Base-by-base conservation (phyloP, 2,329 filamentous ascomycete species). In the Dactylellina haptotyla region DNA sequence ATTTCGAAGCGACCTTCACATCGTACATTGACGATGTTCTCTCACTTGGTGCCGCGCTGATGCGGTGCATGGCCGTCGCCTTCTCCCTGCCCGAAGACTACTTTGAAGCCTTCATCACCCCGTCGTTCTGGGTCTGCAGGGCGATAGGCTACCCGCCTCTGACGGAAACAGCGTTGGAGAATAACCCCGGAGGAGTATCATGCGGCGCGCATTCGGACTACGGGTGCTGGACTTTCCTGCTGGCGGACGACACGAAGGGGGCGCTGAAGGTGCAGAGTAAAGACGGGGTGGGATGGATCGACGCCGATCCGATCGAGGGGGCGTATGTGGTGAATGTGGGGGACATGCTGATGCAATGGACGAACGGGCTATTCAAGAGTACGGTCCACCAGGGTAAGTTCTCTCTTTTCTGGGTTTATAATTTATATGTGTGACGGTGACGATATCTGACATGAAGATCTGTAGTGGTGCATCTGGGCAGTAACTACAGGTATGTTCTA, bases 291-390 rank as follows among this genome's bases (percentile, higher is more conserved):
- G 53, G 23, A 0, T 85, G 83, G 84, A 78, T 84, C 0, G 77
- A 80, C 32, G 83, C 83, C 0, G 81, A 84, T 51, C 83, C 83
- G 0, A 78, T 83, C 0, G 78, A 80, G 1, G 83, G 82, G 14
- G 79, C 81, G 0, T 84, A 83, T 61, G 82, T 84, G 1, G 82
- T 85, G 4, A 84, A 85, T 73, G 82, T 85, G 48, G 83, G 83
- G 0, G 83, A 85, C 74, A 82, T 84, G 81, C 80, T 84, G 72
- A 81, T 83, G 78, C 77, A 81, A 10, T 76, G 77, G 77, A 79
- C 76, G 26, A 79, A 79, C 45, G 78, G 78, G 39, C 28, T 79
- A 43, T 79, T 77, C 67, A 72, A 64, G 70, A 78, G 77, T 53
- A 84, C 83, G 0, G 75, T 80, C 32, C 83, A 85, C 77, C 77